These are phyloP conservation scores for Grosmannia serpens DNA, from an alignment of 2,329 filamentous ascomycete genomes.

Conservation along the genomic window DNA sequence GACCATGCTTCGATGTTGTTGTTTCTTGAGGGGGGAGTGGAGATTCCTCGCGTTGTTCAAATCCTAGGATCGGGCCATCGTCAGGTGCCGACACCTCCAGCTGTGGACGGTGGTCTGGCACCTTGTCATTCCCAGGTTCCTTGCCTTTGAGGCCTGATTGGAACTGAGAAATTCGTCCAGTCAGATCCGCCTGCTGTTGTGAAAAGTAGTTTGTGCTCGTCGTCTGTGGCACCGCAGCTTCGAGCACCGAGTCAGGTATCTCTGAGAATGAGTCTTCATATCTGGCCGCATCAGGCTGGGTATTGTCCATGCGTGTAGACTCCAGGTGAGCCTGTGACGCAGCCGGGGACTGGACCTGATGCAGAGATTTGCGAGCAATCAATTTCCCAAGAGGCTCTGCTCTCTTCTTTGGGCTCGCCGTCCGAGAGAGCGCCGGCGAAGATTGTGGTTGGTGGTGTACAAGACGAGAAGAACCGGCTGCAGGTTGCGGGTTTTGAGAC, in stretches of 20 bases:
- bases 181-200: conserved; percentile 10
- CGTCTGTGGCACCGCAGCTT: conserved; percentile 31
- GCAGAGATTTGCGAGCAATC: conserved; percentile 9
- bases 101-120: background rate
- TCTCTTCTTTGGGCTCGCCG: conserved; percentile 6
- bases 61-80: background rate
- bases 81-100: background rate
- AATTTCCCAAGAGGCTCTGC: conserved; percentile 8
- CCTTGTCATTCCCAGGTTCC: background rate
- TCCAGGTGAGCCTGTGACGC: background rate
- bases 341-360: background rate
- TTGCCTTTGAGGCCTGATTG: background rate
- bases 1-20: background rate
- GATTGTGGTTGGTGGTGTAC: background rate
- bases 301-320: background rate
- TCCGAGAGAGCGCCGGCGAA: background rate
- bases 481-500: background rate
- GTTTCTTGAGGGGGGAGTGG: background rate
- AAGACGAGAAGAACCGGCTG: background rate
- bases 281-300: background rate
- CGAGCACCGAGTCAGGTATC: conserved; percentile 38
- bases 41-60: background rate
- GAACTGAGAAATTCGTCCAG: background rate
- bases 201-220: conserved; percentile 6
- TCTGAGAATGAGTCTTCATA: conserved; percentile 49